These are phyloP conservation scores for Apostasia ramifera DNA, from an alignment of 106 monocot genomes.

Conservation along the genomic window DNA sequence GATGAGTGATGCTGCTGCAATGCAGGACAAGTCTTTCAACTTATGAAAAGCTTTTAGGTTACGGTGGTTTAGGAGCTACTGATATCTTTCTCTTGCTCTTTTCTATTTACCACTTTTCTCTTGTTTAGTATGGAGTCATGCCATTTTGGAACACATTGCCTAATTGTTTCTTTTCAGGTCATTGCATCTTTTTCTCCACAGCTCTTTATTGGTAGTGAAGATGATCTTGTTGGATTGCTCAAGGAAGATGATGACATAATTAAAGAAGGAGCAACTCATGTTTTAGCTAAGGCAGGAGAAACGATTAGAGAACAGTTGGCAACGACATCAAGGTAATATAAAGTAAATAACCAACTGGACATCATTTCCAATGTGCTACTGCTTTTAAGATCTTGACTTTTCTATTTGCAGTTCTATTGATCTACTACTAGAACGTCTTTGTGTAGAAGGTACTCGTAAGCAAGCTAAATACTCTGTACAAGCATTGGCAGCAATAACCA, in stretches of 20 bases:
- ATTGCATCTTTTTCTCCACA: constrained; percentile 66
- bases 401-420: constrained; percentile 69
- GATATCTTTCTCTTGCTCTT: no score
- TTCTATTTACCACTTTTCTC: no score
- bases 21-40: no score
- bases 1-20: no score
- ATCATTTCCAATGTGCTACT: not conserved
- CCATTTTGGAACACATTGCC: not conserved
- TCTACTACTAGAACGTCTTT: constrained; percentile 78
- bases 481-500: constrained; percentile 82
- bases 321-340: constrained; percentile 55
- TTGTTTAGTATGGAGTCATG: not conserved
- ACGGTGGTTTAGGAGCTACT: no score
- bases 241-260: constrained; percentile 81
- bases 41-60: no score
- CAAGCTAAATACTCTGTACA: constrained; percentile 98
- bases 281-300: constrained; percentile 91
- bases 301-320: constrained; percentile 77
- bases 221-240: constrained; percentile 69
- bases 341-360: no score
- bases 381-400: not conserved
- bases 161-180: constrained; percentile 33
- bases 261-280: constrained; percentile 92
- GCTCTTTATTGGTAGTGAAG: constrained; percentile 67
- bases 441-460: constrained; percentile 84